These are phyloP conservation scores for Monilinia polystroma DNA, from an alignment of 2,329 filamentous ascomycete species.

Conservation along the genomic window DNA sequence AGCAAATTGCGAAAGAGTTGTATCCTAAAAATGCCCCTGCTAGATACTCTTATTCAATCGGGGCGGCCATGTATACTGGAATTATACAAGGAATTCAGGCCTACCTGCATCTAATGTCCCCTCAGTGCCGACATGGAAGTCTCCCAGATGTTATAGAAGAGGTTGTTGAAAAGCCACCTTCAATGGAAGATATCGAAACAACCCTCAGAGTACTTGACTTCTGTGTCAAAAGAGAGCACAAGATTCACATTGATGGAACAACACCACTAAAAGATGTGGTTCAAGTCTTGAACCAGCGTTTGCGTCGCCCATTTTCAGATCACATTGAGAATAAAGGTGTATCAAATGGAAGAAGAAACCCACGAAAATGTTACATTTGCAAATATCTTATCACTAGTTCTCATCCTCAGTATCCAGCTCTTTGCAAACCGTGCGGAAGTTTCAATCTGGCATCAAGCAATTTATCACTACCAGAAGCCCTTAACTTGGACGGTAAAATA, in stretches of 20 bases:
- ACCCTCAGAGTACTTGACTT: slow-evolving; percentile 10
- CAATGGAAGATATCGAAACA: slow-evolving; percentile 14
- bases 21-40: slow-evolving; percentile 24
- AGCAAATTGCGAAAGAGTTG: slow-evolving; percentile 22
- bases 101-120: slow-evolving; percentile 25
- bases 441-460: slow-evolving; percentile 28
- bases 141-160: slow-evolving; percentile 19
- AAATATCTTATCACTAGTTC: background rate
- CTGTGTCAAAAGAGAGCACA: slow-evolving; percentile 1
- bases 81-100: slow-evolving; percentile 26
- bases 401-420: slow-evolving; percentile 26
- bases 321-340: background rate
- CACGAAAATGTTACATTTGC: slow-evolving; percentile 10
- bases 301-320: background rate
- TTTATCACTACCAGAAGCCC: slow-evolving; percentile 26
- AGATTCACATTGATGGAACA: background rate
- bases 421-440: slow-evolving; percentile 28
- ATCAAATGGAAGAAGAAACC: background rate
- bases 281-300: background rate
- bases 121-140: slow-evolving; percentile 11
- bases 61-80: slow-evolving; percentile 6
- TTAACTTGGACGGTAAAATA: slow-evolving; percentile 24
- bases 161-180: background rate
- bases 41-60: slow-evolving; percentile 5
- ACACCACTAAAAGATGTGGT: background rate